Conservation (phyloP, 495 filamentous ascomycete genomes). For the Trichocladium antarcticum region DNA sequence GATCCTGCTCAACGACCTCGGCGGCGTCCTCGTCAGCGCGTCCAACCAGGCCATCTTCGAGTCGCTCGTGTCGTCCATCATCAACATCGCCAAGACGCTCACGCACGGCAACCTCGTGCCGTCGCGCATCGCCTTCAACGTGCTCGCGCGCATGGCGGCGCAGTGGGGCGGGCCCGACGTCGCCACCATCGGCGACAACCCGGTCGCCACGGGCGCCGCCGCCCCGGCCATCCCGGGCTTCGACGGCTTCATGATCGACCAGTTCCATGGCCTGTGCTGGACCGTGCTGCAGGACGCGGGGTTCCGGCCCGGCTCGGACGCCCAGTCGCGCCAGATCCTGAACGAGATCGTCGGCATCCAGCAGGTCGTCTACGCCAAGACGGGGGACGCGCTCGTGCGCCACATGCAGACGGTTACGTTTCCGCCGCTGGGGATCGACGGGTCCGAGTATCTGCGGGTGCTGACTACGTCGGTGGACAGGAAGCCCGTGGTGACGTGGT, state of each 20-base stretch:
- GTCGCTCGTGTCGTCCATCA: slow-evolving; percentile 68
- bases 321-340: slow-evolving; percentile 72
- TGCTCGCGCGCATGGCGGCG: slow-evolving; percentile 63
- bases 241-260: slow-evolving; percentile 72
- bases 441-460: slow-evolving; percentile 38
- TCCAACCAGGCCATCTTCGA: slow-evolving; percentile 83
- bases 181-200: slow-evolving; percentile 40
- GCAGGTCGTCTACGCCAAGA: slow-evolving; percentile 77
- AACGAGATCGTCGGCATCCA: slow-evolving; percentile 76
- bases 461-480: slow-evolving; percentile 41
- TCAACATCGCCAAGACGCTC: slow-evolving; percentile 68
- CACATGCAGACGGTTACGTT: slow-evolving; percentile 41
- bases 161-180: slow-evolving; percentile 81
- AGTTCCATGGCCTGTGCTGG: slow-evolving; percentile 86
- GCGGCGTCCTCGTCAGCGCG: slow-evolving; percentile 74
- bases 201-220: slow-evolving; percentile 33
- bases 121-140: slow-evolving; percentile 66
- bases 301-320: slow-evolving; percentile 68
- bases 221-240: slow-evolving; percentile 68
- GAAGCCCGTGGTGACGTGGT: slow-evolving; percentile 39
- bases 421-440: slow-evolving; percentile 37
- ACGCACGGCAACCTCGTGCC: slow-evolving; percentile 55
- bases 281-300: slow-evolving; percentile 59
- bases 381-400: slow-evolving; percentile 48
- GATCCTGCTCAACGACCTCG: slow-evolving; percentile 80